Evolutionary conservation across 495 filamentous ascomycete genomes (phyloP).

Genomic region (Acidiella bohemica): DNA sequence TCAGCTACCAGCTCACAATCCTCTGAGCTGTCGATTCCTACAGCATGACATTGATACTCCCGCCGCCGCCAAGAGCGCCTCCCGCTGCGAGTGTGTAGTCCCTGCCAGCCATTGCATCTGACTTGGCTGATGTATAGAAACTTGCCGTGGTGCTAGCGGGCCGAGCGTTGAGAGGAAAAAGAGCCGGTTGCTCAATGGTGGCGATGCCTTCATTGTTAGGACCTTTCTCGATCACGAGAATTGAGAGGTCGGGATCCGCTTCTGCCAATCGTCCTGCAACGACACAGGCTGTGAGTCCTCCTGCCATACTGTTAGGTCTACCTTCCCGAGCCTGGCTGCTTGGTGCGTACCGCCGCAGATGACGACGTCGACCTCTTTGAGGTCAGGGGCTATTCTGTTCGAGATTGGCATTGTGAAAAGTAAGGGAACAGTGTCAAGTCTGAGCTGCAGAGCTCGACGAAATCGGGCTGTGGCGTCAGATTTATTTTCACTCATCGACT

Average conservation of each 20-base stretch:
- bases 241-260: constrained; percentile 37
- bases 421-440: no score
- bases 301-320: constrained; percentile 12
- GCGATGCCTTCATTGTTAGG: constrained; percentile 23
- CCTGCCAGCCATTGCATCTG: constrained; percentile 32
- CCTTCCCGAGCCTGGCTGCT: background rate
- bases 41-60: constrained; percentile 44
- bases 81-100: constrained; percentile 37
- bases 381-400: background rate
- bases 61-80: constrained; percentile 44
- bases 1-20: constrained; percentile 4
- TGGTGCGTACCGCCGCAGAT: background rate
- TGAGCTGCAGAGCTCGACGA: no score
- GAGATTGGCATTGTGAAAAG: background rate
- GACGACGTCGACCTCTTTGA: background rate
- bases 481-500: no score
- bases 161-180: constrained; percentile 24
- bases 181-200: constrained; percentile 30
- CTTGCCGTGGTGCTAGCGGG: constrained; percentile 26
- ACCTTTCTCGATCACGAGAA: constrained; percentile 40
- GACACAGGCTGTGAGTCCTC: constrained; percentile 51
- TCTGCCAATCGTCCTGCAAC: constrained; percentile 33
- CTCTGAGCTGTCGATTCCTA: background rate
- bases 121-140: constrained; percentile 24
- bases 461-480: no score